Base-by-base conservation (phyloP, 164 flowering plant species). In the Litsea cubeba region DNA sequence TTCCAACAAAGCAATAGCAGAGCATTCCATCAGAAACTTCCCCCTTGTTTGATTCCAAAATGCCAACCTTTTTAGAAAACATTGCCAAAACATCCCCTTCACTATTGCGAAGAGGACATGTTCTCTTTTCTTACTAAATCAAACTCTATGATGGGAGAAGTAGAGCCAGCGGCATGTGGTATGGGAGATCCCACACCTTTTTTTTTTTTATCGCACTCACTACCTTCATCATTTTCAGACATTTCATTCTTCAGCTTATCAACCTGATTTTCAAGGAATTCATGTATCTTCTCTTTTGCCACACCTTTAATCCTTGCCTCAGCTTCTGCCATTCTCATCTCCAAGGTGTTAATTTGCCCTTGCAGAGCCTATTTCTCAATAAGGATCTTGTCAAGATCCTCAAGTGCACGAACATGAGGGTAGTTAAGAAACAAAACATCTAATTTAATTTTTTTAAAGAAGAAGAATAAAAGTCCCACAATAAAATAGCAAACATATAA, bases 391-490 rank as follows among this genome's bases (percentile, higher is more conserved):
- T 85, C 91, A 81, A 91, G 90, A 81, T 91, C 95, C 79, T 91
- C 82, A 70, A 95, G 87, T 62, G 94, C 97, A 78, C 81, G 85
- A 71, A 90, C 73, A 40, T 98, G 90, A 65, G 98, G 97, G 85
- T 88, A 81, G 73, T 95, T 92, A 76, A 95, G 93, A 77, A 93
- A 93, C 76, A 88, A 85, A 72, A 95, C 80, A 85, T 95, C 99
- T 95, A 79, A 51, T 63, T 32, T 32, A 5, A 26, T 26, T 26
- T 32, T 32, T 32, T 32, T 1, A 32, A 32, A 32, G 6, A 32
- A 32, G 6, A 32, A 32, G 60, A 26, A 50, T 26, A 46, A 65
- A 28, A 7, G 17, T 70, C 69, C 51, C 64, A 32, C 26, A 25
- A 26, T 40, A 65, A n/a, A 12, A 15, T 28, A 3, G 8, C 7